Conservation (phyloP, 108 stramenopile species). For the Aurantiochytrium sp. region DNA sequence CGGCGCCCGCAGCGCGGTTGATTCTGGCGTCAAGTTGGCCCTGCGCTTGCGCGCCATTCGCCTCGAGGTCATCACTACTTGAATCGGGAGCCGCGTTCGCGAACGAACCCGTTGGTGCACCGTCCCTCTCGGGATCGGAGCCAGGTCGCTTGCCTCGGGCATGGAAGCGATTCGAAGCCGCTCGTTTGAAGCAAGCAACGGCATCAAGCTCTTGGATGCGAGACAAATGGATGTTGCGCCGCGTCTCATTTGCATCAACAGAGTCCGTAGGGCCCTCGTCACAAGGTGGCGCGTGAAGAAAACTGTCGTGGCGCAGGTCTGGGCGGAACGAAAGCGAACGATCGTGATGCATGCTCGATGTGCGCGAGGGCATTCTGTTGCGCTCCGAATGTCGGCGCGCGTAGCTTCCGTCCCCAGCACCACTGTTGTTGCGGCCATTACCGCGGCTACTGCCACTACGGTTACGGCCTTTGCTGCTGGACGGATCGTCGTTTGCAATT, state of each 20-base stretch:
- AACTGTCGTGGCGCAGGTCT: neutral
- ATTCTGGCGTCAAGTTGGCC: too few relatives aligned
- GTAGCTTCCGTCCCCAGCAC: neutral
- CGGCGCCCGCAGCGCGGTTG: too few relatives aligned
- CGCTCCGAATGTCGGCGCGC: neutral
- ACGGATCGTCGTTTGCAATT: neutral
- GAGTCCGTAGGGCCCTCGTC: neutral
- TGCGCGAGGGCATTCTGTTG: neutral
- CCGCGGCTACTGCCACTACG: neutral
- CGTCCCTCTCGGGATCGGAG: neutral
- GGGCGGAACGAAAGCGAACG: neutral
- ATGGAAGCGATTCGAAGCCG: constrained; percentile 1
- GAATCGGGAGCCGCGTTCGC: too few relatives aligned
- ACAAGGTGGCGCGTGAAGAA: neutral
- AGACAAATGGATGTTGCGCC: neutral
- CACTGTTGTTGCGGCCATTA: neutral
- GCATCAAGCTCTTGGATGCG: neutral
- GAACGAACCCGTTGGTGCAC: too few relatives aligned
- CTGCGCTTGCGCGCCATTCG: too few relatives aligned
- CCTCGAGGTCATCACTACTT: too few relatives aligned
- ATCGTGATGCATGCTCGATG: neutral
- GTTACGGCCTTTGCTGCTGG: neutral
- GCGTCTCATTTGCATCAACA: neutral
- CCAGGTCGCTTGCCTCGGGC: neutral
- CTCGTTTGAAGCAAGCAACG: neutral